Percentiles rank a stretch among this genome's conserved stretches.
Evolutionary conservation across 2,329 filamentous ascomycete species (phyloP).

Genomic region (Arthrobotrys iridis): DNA sequence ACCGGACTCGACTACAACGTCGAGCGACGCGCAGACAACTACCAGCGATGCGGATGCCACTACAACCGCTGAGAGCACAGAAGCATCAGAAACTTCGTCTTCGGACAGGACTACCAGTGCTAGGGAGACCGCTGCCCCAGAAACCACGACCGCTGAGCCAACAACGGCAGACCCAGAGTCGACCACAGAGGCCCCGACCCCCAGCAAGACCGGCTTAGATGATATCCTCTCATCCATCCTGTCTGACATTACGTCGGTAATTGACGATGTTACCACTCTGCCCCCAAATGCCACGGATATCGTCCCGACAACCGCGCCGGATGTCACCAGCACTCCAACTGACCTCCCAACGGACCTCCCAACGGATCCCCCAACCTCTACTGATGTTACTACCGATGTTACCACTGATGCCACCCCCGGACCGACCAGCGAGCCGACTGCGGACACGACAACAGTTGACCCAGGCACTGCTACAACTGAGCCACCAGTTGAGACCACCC

Average conservation of each 20-base stretch:
- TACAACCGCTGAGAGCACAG: slow-evolving; percentile 18
- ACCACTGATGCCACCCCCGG: not conserved
- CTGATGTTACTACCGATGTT: slow-evolving; percentile 11
- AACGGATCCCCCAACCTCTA: slow-evolving; percentile 42
- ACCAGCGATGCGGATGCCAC: slow-evolving; percentile 35
- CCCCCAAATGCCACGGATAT: slow-evolving; percentile 45
- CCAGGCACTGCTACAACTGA: slow-evolving; percentile 54
- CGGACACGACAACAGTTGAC: slow-evolving; percentile 47
- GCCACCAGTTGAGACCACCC: slow-evolving; percentile 30
- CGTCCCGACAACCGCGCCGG: slow-evolving; percentile 18
- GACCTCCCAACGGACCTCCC: slow-evolving; percentile 15
- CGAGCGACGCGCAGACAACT: slow-evolving; percentile 34
- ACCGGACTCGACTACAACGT: slow-evolving; percentile 58
- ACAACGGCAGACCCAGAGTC: slow-evolving; percentile 52
- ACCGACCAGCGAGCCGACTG: not conserved
- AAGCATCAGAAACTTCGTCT: not conserved
- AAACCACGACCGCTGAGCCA: slow-evolving; percentile 3
- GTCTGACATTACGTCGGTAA: slow-evolving; percentile 56
- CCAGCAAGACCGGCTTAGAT: slow-evolving; percentile 48
- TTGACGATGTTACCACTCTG: slow-evolving; percentile 58
- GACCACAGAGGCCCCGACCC: slow-evolving; percentile 40
- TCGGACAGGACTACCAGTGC: slow-evolving; percentile 23
- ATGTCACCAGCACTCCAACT: slow-evolving; percentile 29
- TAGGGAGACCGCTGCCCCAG: not conserved
- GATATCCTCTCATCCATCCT: slow-evolving; percentile 50